These are phyloP conservation scores for Candida piceae DNA, from an alignment of 805 yeast species.

Conservation along the genomic window DNA sequence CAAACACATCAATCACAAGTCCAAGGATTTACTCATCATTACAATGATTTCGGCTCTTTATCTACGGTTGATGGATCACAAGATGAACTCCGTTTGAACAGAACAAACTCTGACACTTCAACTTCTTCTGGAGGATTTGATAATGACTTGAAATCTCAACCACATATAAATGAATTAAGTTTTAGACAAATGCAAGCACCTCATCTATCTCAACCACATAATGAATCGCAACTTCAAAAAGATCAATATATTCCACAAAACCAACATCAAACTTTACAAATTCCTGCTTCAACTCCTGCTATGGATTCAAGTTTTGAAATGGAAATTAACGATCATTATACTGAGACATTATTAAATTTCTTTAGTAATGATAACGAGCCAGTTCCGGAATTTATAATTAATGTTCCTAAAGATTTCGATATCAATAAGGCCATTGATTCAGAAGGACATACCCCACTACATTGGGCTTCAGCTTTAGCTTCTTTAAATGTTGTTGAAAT, in stretches of 20 bases:
- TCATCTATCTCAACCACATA: constrained; percentile 21
- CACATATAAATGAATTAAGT: constrained; percentile 10
- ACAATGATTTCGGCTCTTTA: constrained; percentile 21
- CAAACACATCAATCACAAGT: constrained; percentile 13
- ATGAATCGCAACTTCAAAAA: constrained; percentile 1
- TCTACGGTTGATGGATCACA: constrained; percentile 27
- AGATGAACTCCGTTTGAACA: constrained; percentile 21
- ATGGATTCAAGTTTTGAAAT: constrained; percentile 3
- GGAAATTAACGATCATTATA: constrained; percentile 38
- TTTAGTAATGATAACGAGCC: constrained; percentile 44
- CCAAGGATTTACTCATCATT: constrained; percentile 15
- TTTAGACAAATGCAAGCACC: constrained; percentile 12
- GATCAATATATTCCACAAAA: constrained; percentile 2
- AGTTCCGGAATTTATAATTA: constrained; percentile 35
- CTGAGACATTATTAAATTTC: constrained; percentile 41
- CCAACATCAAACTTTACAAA: not conserved
- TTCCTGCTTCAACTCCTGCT: constrained; percentile 10
- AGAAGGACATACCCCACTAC: constrained; percentile 77
- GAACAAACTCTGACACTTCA: constrained; percentile 26
- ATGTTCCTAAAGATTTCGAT: constrained; percentile 60
- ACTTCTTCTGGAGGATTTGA: constrained; percentile 20
- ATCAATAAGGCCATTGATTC: constrained; percentile 67
- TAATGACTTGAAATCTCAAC: constrained; percentile 12
- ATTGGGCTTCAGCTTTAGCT: constrained; percentile 85
- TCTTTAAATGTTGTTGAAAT: constrained; percentile 54